Percentiles rank a stretch among this genome's conserved stretches.
These are phyloP conservation scores for Trametes cinnabarina DNA, from an alignment of 768 basidiomycete genomes.

Conservation along the genomic window DNA sequence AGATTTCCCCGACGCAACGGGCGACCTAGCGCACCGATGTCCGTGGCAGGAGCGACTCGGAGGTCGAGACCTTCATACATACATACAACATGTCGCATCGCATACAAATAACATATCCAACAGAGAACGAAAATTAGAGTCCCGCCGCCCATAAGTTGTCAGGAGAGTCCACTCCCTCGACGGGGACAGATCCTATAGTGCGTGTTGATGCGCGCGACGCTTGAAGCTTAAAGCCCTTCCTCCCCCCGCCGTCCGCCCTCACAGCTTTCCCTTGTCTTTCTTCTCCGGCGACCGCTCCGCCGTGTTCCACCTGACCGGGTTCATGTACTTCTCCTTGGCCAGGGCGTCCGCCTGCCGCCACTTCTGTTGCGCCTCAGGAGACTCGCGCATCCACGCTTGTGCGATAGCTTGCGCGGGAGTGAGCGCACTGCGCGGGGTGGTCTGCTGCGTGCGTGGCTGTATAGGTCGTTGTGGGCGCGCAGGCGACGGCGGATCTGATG, in stretches of 20 bases:
- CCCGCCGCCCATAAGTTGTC: conserved; percentile 12
- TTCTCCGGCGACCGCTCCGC: conserved; percentile 21
- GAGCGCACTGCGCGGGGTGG: conserved; percentile 22
- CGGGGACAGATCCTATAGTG: conserved; percentile 21
- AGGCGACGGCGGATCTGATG: conserved; percentile 29
- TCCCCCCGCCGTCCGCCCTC: conserved; percentile 6
- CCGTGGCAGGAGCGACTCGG: background rate
- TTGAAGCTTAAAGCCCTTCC: background rate
- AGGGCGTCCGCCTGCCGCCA: conserved; percentile 60
- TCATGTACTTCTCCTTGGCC: conserved; percentile 43
- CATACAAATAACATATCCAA: conserved; percentile 18
- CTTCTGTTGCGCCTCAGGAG: conserved; percentile 53
- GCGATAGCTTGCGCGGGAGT: conserved; percentile 65
- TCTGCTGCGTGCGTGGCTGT: conserved; percentile 17
- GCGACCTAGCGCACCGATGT: background rate
- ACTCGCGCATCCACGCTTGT: conserved; percentile 64
- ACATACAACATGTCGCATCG: conserved; percentile 1
- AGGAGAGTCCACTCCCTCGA: conserved; percentile 18
- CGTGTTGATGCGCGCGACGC: background rate
- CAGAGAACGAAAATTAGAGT: conserved; percentile 21
- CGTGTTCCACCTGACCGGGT: conserved; percentile 33
- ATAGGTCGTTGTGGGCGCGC: conserved; percentile 24
- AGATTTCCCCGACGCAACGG: conserved; percentile 9
- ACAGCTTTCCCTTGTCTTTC: conserved; percentile 53
- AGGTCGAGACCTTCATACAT: no score